Evolutionary conservation across 768 basidiomycete species (phyloP), one percentile per base, ranked within the genome.

Genomic region (Xerocomellus amylosporus): DNA sequence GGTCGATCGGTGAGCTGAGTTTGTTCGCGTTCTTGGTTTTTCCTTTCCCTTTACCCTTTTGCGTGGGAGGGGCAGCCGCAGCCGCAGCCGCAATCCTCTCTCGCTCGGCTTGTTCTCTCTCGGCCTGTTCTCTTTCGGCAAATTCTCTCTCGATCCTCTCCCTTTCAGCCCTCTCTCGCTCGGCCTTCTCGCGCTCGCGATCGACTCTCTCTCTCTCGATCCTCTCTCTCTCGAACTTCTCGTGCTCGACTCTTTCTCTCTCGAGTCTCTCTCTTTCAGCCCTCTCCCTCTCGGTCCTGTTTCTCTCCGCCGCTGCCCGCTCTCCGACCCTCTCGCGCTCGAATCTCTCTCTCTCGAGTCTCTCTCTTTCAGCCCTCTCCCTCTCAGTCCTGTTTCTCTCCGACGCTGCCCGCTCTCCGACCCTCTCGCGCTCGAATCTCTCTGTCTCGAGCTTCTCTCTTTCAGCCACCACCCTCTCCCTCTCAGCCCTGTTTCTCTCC

Each of bases 1-100:
- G 50, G 58, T 74, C 69, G 63, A 77, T 56, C 28, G 70, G 66
- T 17, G 67, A 64, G 45, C 3, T 62, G 4, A 46, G 56, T 51
- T 68, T 66, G 55, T 56, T 68, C 26, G 62, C 41, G 37, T 62
- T 46, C 62, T 69, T 59, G 56, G 39, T 45, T 48, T 67, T 64
- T 13, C 33, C 51, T 20, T 58, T 56, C 13, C 39, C 51, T 46
- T 57, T 67, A 44, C 58, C 53, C 45, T 51, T 65, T 34, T 39
- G 26, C 17, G 24, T 19, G 14, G 43, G 22, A 19, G 53, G 22
- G 14, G 43, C 19, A 17, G 50, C 5, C 14, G 20, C 33, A 0
- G 49, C 53, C 1, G 52, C 51, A 3, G 51, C 62, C 3, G 36
- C 53, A 7, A 55, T 41, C 42, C 53, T 55, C 31, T 56, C 60